Percentiles rank a stretch among this genome's conserved stretches.
Evolutionary conservation across 202 grass and related monocot genomes (phyloP).

Genomic region (Setaria italica): DNA sequence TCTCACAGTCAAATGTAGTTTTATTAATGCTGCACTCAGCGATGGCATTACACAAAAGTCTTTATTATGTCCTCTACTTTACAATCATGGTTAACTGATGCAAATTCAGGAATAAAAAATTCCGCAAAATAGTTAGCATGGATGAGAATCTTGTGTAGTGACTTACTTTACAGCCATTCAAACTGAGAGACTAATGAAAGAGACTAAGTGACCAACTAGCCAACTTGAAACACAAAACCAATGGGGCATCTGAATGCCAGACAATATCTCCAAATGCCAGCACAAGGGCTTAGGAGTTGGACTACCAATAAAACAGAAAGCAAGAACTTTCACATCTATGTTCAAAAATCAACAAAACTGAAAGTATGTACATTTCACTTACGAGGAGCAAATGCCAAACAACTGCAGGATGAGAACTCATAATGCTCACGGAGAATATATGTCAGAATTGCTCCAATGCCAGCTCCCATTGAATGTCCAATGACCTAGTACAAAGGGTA

Average conservation of each 20-base stretch:
- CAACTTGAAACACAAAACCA: neutral
- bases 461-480: conserved; percentile 97
- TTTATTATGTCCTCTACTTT: neutral
- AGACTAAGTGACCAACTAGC: neutral
- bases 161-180: neutral
- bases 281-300: neutral
- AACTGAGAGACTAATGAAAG: neutral
- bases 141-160: neutral
- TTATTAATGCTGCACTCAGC: neutral
- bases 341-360: conserved; percentile 23
- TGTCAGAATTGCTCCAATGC: conserved; percentile 82
- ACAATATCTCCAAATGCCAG: conserved; percentile 25
- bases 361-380: conserved; percentile 42
- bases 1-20: neutral
- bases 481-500: conserved; percentile 63
- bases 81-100: neutral
- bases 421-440: conserved; percentile 83
- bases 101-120: neutral
- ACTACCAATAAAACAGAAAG: conserved; percentile 22
- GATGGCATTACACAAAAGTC: neutral
- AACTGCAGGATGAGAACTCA: conserved; percentile 80
- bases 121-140: neutral
- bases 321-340: neutral
- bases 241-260: conserved; percentile 12
- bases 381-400: conserved; percentile 93